These are phyloP conservation scores for Penicillium aurantiogriseum DNA, from an alignment of 2,329 filamentous ascomycete species.

Conservation along the genomic window DNA sequence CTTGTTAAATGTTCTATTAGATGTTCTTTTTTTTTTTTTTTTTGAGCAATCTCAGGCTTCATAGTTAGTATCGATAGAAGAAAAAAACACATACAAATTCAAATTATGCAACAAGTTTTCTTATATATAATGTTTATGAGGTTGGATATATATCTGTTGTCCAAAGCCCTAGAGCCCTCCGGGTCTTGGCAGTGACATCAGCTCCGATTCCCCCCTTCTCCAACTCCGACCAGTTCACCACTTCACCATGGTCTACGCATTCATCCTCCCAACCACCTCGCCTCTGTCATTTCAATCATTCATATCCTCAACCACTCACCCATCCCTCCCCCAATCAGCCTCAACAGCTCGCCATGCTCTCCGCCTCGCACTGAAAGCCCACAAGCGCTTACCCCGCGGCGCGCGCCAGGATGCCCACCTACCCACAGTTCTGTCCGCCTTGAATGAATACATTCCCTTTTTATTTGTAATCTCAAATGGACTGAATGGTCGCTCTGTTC, in stretches of 20 bases:
- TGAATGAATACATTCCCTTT: conserved; percentile 80
- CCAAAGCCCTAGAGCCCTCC: no score
- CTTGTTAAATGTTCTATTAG: background rate
- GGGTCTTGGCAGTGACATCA: conserved; percentile 7
- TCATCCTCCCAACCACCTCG: conserved; percentile 84
- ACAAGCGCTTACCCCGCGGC: conserved; percentile 75
- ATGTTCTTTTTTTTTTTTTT: background rate
- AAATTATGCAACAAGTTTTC: no score
- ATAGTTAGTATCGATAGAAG: background rate
- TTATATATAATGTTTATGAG: no score
- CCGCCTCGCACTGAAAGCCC: conserved; percentile 77
- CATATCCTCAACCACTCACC: conserved; percentile 78
- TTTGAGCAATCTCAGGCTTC: background rate
- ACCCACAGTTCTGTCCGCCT: conserved; percentile 63
- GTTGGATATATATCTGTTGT: background rate
- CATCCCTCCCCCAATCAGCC: conserved; percentile 77
- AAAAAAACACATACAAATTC: no score
- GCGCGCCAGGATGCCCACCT: conserved; percentile 70
- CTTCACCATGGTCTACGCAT: conserved; percentile 78
- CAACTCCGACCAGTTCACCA: conserved; percentile 6
- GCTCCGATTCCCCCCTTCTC: conserved; percentile 11
- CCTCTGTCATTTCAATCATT: conserved; percentile 76
- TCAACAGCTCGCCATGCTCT: conserved; percentile 82
- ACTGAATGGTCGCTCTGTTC: conserved; percentile 46
- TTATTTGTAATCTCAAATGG: conserved; percentile 74